Evolutionary conservation across 2,329 filamentous ascomycete species (phyloP).

Genomic region (Beauveria asiatica): DNA sequence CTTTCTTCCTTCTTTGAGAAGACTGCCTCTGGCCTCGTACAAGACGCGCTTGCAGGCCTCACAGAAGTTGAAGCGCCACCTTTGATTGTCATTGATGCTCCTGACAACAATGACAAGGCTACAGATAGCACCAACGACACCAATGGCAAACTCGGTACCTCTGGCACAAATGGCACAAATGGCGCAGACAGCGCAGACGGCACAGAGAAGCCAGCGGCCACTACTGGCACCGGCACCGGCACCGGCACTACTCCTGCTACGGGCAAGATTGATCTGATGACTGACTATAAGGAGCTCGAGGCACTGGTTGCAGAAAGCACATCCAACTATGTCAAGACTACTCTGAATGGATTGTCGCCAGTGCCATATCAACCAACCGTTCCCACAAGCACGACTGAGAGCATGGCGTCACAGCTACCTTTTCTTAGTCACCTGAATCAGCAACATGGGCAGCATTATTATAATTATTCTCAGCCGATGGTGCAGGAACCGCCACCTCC

Average conservation of each 20-base stretch:
- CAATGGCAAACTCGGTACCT: constrained; percentile 19
- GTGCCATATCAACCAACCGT: constrained; percentile 35
- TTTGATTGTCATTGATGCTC: constrained; percentile 5
- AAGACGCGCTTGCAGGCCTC: constrained; percentile 31
- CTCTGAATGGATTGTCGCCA: constrained; percentile 33
- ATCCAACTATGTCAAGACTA: constrained; percentile 36
- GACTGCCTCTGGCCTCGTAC: constrained; percentile 32
- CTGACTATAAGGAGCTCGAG: constrained; percentile 35
- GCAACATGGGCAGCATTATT: constrained; percentile 25
- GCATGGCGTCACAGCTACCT: constrained; percentile 26
- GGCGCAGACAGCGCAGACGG: constrained; percentile 20
- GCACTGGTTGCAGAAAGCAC: constrained; percentile 37
- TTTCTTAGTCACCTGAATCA: constrained; percentile 32
- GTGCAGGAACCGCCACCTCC: constrained; percentile 14
- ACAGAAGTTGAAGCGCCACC: constrained; percentile 19
- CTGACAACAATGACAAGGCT: not conserved
- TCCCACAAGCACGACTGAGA: constrained; percentile 30
- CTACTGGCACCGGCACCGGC: not conserved
- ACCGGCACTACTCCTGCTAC: not conserved
- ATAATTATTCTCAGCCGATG: constrained; percentile 22
- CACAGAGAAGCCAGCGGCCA: constrained; percentile 20
- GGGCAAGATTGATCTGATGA: constrained; percentile 22
- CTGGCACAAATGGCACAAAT: constrained; percentile 18
- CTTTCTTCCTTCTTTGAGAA: constrained; percentile 35
- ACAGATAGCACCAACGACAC: constrained; percentile 12